These are phyloP conservation scores for Centrapalus pauciflorus DNA, from an alignment of 129 eudicot genomes.

Conservation along the genomic window DNA sequence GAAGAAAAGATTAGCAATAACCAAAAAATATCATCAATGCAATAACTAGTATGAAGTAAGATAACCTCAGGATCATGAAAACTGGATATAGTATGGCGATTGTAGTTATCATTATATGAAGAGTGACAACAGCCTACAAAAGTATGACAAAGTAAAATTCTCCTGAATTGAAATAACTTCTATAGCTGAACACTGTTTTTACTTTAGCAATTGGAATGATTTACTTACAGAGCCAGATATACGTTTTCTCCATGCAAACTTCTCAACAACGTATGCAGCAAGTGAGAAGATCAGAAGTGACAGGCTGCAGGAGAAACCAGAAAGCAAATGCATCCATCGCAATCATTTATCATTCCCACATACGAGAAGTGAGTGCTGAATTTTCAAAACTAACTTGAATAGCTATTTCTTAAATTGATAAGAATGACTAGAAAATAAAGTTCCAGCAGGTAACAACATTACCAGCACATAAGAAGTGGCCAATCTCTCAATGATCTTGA, in stretches of 20 bases:
- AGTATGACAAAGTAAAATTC: constrained; percentile 8
- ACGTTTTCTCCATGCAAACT: constrained; percentile 48
- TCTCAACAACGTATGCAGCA: constrained; percentile 65
- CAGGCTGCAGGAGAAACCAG: constrained; percentile 39
- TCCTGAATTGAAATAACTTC: not conserved
- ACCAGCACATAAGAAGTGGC: constrained; percentile 92
- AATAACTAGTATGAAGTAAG: not conserved
- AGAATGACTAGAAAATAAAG: not conserved
- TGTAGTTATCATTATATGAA: constrained; percentile 55
- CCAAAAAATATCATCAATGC: not conserved
- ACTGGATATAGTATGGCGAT: constrained; percentile 71
- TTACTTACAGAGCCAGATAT: constrained; percentile 53
- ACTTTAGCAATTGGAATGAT: not conserved
- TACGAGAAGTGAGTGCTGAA: not conserved
- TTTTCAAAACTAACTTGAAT: not conserved
- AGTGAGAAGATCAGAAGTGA: constrained; percentile 64
- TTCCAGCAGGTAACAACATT: constrained; percentile 6
- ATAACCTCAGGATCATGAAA: constrained; percentile 74
- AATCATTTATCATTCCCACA: not conserved
- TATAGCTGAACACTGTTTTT: constrained; percentile 2
- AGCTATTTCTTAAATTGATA: not conserved
- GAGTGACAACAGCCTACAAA: constrained; percentile 55
- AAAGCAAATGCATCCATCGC: not conserved
- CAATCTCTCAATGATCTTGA: constrained; percentile 70
- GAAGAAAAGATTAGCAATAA: not conserved